Conservation (phyloP, 2,329 filamentous ascomycete species). For the Cladophialophora chaetospira region DNA sequence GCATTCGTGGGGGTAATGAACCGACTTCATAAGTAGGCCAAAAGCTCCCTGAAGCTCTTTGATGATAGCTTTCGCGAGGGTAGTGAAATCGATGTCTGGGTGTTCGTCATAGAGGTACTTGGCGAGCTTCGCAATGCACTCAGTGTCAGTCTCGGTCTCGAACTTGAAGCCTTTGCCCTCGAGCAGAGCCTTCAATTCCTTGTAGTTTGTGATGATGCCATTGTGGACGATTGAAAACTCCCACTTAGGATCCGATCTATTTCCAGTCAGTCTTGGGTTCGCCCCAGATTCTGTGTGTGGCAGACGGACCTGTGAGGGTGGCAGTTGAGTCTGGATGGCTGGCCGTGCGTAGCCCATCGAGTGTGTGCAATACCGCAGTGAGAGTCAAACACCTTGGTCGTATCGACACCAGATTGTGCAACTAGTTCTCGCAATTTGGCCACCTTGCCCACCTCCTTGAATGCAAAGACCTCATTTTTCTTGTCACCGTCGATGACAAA, state of each 20-base stretch:
- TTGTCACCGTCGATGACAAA: conserved; percentile 96
- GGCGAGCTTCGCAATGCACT: conserved; percentile 98
- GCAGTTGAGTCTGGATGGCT: conserved; percentile 92
- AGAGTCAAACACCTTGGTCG: conserved; percentile 92
- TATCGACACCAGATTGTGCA: conserved; percentile 76
- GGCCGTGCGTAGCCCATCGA: conserved; percentile 96
- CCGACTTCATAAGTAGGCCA: conserved; percentile 94
- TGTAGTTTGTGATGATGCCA: conserved; percentile 99
- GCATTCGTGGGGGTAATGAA: conserved; percentile 97
- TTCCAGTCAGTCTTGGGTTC: conserved; percentile 10
- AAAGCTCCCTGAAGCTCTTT: conserved; percentile 98
- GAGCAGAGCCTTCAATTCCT: conserved; percentile 93
- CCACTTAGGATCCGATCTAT: conserved; percentile 88
- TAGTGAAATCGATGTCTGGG: conserved; percentile 91
- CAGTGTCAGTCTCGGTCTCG: conserved; percentile 98
- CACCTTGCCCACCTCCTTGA: conserved; percentile 99
- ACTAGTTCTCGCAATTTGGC: conserved; percentile 94
- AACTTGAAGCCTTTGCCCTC: conserved; percentile 95
- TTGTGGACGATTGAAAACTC: conserved; percentile 98
- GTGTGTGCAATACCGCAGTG: conserved; percentile 99
- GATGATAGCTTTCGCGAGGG: conserved; percentile 95
- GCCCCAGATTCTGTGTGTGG: background rate
- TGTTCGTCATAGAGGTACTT: conserved; percentile 98
- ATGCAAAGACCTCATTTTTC: conserved; percentile 95
- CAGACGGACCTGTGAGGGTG: conserved; percentile 85